Base-by-base conservation (phyloP, 352 stramenopile species). In the Pythium coloratum region DNA sequence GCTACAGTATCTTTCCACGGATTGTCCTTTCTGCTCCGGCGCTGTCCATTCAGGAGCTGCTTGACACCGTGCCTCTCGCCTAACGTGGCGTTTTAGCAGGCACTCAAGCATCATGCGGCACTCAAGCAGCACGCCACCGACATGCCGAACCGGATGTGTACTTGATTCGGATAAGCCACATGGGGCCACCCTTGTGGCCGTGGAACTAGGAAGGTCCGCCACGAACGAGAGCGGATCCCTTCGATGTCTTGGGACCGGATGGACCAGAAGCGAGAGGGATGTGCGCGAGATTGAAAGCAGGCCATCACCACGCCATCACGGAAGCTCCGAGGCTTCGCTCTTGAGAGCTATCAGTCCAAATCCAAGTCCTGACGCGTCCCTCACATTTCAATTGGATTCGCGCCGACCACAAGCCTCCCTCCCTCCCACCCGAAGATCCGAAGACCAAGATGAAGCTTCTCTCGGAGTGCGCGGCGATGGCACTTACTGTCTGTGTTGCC, bases 361-460 rank as follows among this genome's bases (percentile, higher is more conserved):
- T 12, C 40, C 18, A 26, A n/a, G 44, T 51, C 44, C 16, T 32
- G n/a, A 30, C 18, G n/a, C 4, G 28, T 55, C 46, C 51, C 56
- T 65, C 64, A 70, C 44, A 65, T 58, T 36, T 34, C 32, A 59
- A 47, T 46, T 32, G 44, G 55, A 69, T 59, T 18, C 20, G 36
- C 42, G 24, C 62, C 40, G 42, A 26, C 28, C 26, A 49, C 36
- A 61, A 30, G 40, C 32, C n/a, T 24, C 50, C n/a, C 13, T 24
- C 20, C 20, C 20, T 24, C 20, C 20, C 20, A 24, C 20, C 20
- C 20, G 13, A 55, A 51, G 20, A 26, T 38, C 55, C 33, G 38
- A 62, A 24, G 26, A 44, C 20, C 38, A 54, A 24, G 3, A 65
- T 64, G 64, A 70, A 60, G 57, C 26, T 60, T 65, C 47, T 70